phyloP scores from a whole-genome alignment of 179 eudicot genomes.

The Silene coronaria region DNA sequence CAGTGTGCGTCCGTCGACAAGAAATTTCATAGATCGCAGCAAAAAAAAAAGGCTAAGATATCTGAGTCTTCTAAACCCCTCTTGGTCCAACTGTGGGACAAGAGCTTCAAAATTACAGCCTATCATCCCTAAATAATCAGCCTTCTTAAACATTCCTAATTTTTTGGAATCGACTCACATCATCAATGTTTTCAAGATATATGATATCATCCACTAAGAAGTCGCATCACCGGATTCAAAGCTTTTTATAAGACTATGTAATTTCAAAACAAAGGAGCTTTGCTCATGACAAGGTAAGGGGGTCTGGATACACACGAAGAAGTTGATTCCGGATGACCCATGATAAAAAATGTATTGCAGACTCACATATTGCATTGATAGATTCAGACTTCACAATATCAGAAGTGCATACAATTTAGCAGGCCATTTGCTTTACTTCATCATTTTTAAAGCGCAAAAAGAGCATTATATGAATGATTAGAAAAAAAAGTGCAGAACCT shows the following conservation, averaged over 20 bases:
- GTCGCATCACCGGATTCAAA: no score
- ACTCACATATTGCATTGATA: background rate
- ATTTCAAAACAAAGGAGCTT: no score
- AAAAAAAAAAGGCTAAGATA: background rate
- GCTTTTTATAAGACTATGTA: no score
- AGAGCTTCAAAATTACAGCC: background rate
- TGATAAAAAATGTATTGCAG: background rate
- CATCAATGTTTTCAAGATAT: background rate
- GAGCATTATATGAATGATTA: background rate
- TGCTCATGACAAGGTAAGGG: no score
- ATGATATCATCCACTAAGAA: no score
- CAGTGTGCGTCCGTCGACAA: background rate
- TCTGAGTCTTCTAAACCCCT: background rate
- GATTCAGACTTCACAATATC: background rate
- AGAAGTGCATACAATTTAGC: no score
- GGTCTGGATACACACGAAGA: no score
- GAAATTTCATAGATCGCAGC: background rate
- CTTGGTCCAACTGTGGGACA: background rate
- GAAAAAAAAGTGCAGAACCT: conserved; percentile 35
- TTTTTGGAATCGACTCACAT: background rate
- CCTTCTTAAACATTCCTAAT: background rate
- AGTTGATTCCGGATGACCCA: background rate
- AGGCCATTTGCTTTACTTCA: no score
- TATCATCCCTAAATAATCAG: background rate
- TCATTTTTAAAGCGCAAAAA: background rate